Evolutionary conservation across 768 basidiomycete genomes (phyloP), one percentile per base, ranked within the genome.

Genomic region (Fistulinella prunicolor): DNA sequence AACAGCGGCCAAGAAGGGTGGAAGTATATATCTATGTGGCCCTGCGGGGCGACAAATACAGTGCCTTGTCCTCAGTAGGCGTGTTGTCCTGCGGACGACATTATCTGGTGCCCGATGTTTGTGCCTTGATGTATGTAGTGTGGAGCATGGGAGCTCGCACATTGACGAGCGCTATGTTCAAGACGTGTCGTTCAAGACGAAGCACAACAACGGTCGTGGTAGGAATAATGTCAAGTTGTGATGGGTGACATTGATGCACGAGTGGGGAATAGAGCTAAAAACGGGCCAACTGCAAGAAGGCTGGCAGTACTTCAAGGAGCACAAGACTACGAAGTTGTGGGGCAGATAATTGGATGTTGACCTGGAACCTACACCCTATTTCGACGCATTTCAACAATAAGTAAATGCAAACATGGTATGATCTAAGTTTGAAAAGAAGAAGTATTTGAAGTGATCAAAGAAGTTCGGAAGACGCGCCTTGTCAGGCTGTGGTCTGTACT

Each of bases 1-100:
- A 46, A 48, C 24, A 53, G 38, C 38, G 35, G 37, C 28, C 53
- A 78, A 77, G 42, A 92, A 93, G 66, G 94, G 94, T 46, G 82
- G 81, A 71, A 93, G 92, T 30, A 92, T 94, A 63, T 95, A 91
- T 50, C 28, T 6, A 6, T 96, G 94, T 9, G 52, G 26, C 35
- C 16, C 26, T 41, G 49, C 32, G 91, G 89, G 30, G 37, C 32
- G 22, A 48, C 13, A 23, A 21, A n/a, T 29, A 38, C 24, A 43
- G 20, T 12, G 34, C 8, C 9, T 17, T 28, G 21, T 12, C 5
- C 21, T 41, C 45, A 21, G 42, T 70, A 71, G 34, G 73, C 81
- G 30, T 78, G 82, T 56, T 76, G 73, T 59, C 77, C 79, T 7
- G 82, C 80, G 9, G 76, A 76, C 35, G 85, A 88, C 62, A 72